Evolutionary conservation across 1,139 yeast genomes (phyloP), one percentile per base, ranked within the genome.

Genomic region (Meyerozyma smithsonii): DNA sequence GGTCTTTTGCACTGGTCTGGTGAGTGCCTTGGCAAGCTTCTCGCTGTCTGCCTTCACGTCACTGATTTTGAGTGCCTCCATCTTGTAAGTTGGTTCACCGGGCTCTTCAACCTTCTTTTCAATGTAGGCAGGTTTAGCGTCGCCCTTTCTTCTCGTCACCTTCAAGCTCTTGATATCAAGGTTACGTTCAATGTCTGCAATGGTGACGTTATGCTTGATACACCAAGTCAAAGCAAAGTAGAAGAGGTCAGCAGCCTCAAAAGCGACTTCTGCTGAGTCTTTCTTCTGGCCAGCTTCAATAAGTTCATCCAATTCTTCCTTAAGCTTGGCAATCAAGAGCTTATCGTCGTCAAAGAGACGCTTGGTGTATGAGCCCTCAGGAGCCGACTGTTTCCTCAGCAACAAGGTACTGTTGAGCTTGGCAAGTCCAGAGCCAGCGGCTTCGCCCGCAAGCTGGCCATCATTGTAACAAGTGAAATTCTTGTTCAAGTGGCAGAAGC

Each of bases 241-340:
- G 43, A 94, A 64, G 58, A 92, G 72, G 59, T 94, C 99, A 6
- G 98, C 98, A 42, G 95, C 92, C 64, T 92, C 98, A 96, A 97
- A 92, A 0, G 97, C 84, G 39, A 89, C 77, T 47, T 92, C 97
- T 23, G 58, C 55, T 36, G 54, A 51, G 37, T 61, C 58, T 15
- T 48, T 44, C 3, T 76, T 77, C 41, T 63, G 59, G 6, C 72
- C 72, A 15, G 98, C 97, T 43, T 88, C 97, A 32, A 90, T 81
- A 47, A 92, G 76, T 62, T 94, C 99, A 55, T 92, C 97, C 41
- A 96, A 95, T 63, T 92, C 99, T 66, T 92, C 98, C 59, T 81
- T 79, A 62, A 92, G 83, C 69, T 92, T 92, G 16, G 97, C 96
- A 42, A 76, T 69, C 49, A 94, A 70, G 39, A 92, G 71, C 23